Evolutionary conservation across 106 monocot species (phyloP), one percentile per base, ranked within the genome.

Genomic region (Allium fistulosum): DNA sequence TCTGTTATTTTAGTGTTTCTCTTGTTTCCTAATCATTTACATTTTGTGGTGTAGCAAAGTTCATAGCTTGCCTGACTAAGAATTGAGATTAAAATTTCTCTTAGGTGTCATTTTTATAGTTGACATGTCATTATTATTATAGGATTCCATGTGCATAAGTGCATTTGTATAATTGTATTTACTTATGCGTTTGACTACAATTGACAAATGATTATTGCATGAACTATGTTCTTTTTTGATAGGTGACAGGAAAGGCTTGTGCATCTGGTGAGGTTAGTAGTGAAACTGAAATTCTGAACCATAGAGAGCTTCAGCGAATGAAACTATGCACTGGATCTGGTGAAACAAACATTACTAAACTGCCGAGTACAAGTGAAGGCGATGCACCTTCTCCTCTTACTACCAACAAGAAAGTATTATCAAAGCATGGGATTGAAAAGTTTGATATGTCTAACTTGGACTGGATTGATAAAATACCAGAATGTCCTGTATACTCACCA

Each of bases 381-480:
- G 91, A 96, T 84, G 73, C 80, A 69, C 76, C 58, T 76, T 71
- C 59, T 48, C 52, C 62, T 71, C 68, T 65, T 68, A 62, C 57
- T 46, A 69, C 51, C 47, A 56, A 45, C 51, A 84, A 72, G 56
- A 78, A 85, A 71, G 62, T 58, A 7, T 90, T 77, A 68, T 60
- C 74, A 57, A 91, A 91, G 74, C 69, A 67, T 22, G 81, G 73
- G 48, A 72, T 88, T 49, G 73, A 72, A 16, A 84, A 88, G 45
- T 91, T 88, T 68, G 74, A 86, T 65, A 74, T 84, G 77, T 85
- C 85, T 22, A 84, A 88, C 75, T 65, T 86, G 18, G 96, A 91
- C 46, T 96, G 91, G 96, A 88, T 91, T 28, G 88, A 82, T 26
- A 91, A 79, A 71, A 88, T 96, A 61, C 82, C 88, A 50, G 96